Percentiles rank a stretch among this genome's conserved stretches.
Evolutionary conservation across 2,329 filamentous ascomycete species (phyloP).

Genomic region (Scedosporium boydii): DNA sequence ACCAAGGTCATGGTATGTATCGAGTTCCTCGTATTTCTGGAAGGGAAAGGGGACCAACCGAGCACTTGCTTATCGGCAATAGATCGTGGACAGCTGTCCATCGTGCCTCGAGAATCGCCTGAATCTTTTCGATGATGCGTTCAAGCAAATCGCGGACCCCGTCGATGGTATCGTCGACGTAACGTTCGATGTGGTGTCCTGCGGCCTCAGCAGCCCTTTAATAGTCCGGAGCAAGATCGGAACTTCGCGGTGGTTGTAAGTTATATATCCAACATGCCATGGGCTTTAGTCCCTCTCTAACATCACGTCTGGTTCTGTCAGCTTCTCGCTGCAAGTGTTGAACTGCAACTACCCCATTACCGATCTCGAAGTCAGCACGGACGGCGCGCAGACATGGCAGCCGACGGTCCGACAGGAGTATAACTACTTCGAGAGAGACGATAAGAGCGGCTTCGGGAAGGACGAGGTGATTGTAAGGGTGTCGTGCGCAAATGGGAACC

Average conservation of each 20-base stretch:
- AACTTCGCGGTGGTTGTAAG: slow-evolving; percentile 11
- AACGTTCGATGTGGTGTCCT: slow-evolving; percentile 9
- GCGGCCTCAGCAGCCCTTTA: slow-evolving; percentile 8
- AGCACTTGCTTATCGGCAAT: not conserved
- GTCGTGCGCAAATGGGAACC: slow-evolving; percentile 14
- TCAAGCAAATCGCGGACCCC: slow-evolving; percentile 8
- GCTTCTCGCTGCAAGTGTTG: slow-evolving; percentile 8
- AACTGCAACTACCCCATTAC: slow-evolving; percentile 11
- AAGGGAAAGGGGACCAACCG: not conserved
- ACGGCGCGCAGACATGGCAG: slow-evolving; percentile 9
- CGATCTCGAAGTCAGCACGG: slow-evolving; percentile 9
- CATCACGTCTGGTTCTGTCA: slow-evolving; percentile 5
- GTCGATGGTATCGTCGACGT: slow-evolving; percentile 10
- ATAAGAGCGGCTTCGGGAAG: slow-evolving; percentile 12
- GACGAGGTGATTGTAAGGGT: slow-evolving; percentile 12
- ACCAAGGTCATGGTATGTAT: slow-evolving; percentile 11
- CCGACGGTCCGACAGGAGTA: slow-evolving; percentile 9
- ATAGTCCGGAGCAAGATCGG: slow-evolving; percentile 11
- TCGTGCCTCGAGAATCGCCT: slow-evolving; percentile 10
- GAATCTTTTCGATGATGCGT: slow-evolving; percentile 10
- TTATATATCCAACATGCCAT: not conserved
- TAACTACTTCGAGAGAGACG: slow-evolving; percentile 15
- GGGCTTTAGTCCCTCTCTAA: not conserved
- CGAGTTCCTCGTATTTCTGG: not conserved
- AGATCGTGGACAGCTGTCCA: slow-evolving; percentile 12